Evolutionary conservation across 352 stramenopile species (phyloP).

Genomic region (Aphanomyces invadans): DNA sequence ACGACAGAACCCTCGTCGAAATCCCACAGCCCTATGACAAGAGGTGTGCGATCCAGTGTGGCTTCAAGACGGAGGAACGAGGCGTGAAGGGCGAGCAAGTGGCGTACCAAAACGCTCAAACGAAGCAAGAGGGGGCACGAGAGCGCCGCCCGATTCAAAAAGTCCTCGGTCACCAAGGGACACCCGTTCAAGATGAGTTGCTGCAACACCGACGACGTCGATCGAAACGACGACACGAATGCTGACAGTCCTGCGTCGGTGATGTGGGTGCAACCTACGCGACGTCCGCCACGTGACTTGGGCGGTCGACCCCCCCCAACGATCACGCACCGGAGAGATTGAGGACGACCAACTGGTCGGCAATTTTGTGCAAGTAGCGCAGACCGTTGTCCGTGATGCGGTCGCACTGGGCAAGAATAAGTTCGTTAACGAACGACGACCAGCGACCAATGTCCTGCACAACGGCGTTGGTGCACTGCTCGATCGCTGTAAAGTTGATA

Average conservation of each 20-base stretch:
- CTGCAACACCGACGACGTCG: constrained; percentile 31
- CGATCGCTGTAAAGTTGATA: constrained; percentile 50
- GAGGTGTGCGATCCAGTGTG: no score
- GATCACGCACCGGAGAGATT: constrained; percentile 5
- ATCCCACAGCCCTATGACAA: constrained; percentile 57
- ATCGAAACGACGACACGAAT: constrained; percentile 50
- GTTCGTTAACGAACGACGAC: constrained; percentile 33
- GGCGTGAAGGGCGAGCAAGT: background rate
- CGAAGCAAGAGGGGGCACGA: constrained; percentile 59
- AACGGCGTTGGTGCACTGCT: constrained; percentile 56
- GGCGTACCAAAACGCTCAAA: constrained; percentile 41
- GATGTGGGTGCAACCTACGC: constrained; percentile 24
- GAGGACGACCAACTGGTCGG: constrained; percentile 47
- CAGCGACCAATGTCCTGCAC: constrained; percentile 38
- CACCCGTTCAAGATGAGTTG: constrained; percentile 58
- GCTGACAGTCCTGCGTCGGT: constrained; percentile 46
- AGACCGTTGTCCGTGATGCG: constrained; percentile 51
- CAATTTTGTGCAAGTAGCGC: constrained; percentile 37
- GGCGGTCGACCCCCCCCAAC: no score
- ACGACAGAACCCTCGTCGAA: constrained; percentile 48
- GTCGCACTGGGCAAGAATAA: constrained; percentile 56
- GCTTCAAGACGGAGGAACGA: background rate
- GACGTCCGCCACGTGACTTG: background rate
- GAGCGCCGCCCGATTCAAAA: constrained; percentile 49
- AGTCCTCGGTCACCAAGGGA: constrained; percentile 51